Conservation (phyloP, 495 filamentous ascomycete species). For the Xeromyces bisporus region DNA sequence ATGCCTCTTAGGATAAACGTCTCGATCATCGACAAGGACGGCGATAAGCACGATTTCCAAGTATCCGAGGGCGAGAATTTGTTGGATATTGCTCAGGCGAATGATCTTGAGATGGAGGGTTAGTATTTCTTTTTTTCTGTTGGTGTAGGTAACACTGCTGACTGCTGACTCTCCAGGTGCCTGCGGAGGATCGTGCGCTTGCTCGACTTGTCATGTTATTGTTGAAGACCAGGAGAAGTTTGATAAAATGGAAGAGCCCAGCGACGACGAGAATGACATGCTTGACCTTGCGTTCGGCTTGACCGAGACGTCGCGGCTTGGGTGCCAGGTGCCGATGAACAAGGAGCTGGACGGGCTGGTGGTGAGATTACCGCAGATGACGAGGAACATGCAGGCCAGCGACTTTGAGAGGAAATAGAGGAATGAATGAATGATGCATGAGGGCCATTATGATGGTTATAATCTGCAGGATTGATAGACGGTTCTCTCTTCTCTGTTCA, state of each 20-base stretch:
- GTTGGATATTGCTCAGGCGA: slow-evolving; percentile 80
- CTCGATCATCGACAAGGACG: slow-evolving; percentile 93
- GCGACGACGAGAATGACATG: slow-evolving; percentile 99
- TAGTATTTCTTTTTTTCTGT: slow-evolving; percentile 4
- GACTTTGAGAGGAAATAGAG: slow-evolving; percentile 47
- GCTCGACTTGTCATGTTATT: slow-evolving; percentile 94
- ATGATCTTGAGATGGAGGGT: slow-evolving; percentile 97
- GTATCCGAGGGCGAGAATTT: slow-evolving; percentile 80
- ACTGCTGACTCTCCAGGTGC: slow-evolving; percentile 36
- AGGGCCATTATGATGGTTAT: too few species aligned
- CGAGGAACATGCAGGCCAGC: slow-evolving; percentile 85
- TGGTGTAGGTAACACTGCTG: neutral
- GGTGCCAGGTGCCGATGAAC: slow-evolving; percentile 85
- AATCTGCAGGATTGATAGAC: too few species aligned
- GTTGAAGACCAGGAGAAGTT: slow-evolving; percentile 69
- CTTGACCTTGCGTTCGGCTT: slow-evolving; percentile 88
- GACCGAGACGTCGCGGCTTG: slow-evolving; percentile 89
- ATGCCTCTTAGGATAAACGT: slow-evolving; percentile 50
- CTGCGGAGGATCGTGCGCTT: slow-evolving; percentile 90
- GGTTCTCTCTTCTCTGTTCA: too few species aligned
- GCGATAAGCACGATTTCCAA: slow-evolving; percentile 51
- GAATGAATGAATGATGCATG: too few species aligned
- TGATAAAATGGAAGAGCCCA: slow-evolving; percentile 81
- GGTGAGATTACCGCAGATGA: slow-evolving; percentile 80
- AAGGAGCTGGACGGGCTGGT: slow-evolving; percentile 75